These are phyloP conservation scores for Thalassia testudinum DNA, from an alignment of 116 monocot genomes.

Conservation along the genomic window DNA sequence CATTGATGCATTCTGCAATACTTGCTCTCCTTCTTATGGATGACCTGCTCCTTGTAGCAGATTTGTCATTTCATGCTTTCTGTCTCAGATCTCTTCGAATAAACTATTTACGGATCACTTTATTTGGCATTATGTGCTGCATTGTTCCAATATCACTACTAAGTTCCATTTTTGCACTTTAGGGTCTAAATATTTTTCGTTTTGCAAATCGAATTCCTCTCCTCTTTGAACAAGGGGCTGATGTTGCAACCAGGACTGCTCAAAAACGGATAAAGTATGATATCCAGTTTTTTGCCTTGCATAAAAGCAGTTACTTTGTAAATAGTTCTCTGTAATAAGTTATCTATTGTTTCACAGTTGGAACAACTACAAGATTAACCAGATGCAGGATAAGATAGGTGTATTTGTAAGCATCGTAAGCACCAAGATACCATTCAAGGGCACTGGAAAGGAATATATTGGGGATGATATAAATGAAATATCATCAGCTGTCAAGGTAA, in stretches of 20 bases:
- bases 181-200: constrained; percentile 93
- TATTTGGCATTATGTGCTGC: no score
- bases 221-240: constrained; percentile 98
- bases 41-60: no score
- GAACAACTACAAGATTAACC: constrained; percentile 92
- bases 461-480: constrained; percentile 98
- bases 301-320: not conserved
- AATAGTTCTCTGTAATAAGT: not conserved
- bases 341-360: constrained; percentile 26
- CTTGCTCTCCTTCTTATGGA: no score
- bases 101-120: no score
- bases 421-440: constrained; percentile 99
- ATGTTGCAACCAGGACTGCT: constrained; percentile 93
- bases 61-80: no score
- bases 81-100: no score
- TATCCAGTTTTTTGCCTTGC: not conserved
- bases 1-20: no score
- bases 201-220: constrained; percentile 97
- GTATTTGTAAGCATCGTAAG: constrained; percentile 98
- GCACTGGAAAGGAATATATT: constrained; percentile 98
- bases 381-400: constrained; percentile 91
- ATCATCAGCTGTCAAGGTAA: constrained; percentile 89
- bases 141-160: no score
- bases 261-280: constrained; percentile 77
- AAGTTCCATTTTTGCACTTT: not conserved